These are phyloP conservation scores for Castanea sativa DNA, from an alignment of 306 rosid genomes.

Conservation along the genomic window DNA sequence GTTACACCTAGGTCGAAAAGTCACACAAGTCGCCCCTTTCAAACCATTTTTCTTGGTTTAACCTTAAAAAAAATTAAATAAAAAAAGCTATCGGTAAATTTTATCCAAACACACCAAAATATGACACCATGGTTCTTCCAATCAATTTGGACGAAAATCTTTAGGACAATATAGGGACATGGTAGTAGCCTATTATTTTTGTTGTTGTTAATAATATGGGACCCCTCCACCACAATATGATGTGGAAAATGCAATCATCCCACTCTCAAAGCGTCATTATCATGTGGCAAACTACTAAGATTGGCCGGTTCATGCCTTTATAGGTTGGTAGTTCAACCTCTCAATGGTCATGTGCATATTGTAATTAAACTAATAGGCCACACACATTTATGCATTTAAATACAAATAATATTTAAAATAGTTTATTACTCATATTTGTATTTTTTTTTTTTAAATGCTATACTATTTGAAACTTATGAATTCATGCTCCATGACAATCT, in stretches of 20 bases:
- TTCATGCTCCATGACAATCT: too few species aligned
- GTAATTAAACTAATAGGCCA: background rate
- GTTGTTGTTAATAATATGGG: background rate
- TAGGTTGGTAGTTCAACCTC: background rate
- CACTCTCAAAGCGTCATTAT: slow-evolving; percentile 13
- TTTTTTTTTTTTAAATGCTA: too few species aligned
- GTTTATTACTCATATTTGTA: too few species aligned
- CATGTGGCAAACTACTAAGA: slow-evolving; percentile 3
- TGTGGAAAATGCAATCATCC: slow-evolving; percentile 17
- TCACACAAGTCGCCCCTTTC: too few species aligned
- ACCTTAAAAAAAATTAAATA: too few species aligned
- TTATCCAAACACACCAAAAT: too few species aligned
- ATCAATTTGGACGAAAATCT: background rate
- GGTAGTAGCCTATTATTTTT: background rate
- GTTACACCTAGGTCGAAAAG: too few species aligned
- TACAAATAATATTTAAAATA: background rate
- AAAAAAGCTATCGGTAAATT: too few species aligned
- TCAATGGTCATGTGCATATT: background rate
- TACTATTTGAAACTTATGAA: too few species aligned
- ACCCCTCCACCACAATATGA: slow-evolving; percentile 14
- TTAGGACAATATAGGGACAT: background rate
- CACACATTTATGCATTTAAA: background rate
- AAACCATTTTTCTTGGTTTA: too few species aligned
- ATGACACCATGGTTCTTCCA: background rate
- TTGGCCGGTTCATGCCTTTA: slow-evolving; percentile 7